Conservation (phyloP, 371 early-diverging fungal genomes). For the Dinochytrium kinnereticum region DNA sequence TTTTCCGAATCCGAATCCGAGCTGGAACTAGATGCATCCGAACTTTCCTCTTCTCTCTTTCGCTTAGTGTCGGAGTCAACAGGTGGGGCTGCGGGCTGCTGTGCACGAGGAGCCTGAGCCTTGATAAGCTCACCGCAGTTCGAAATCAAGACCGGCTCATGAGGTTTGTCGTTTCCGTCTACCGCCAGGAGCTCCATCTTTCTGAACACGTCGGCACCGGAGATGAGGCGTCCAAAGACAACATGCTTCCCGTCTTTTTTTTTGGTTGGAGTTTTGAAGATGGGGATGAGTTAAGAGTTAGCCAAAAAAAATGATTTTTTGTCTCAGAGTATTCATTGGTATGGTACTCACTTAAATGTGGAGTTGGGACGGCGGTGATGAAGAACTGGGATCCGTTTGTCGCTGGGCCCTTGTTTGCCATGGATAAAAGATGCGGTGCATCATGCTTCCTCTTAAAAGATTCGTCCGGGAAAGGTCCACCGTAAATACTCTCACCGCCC, state of each 20-base stretch:
- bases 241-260: constrained; percentile 83
- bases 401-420: constrained; percentile 82
- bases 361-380: constrained; percentile 41
- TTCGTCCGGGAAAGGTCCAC: constrained; percentile 49
- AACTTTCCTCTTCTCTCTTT: not conserved
- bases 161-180: constrained; percentile 41
- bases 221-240: constrained; percentile 80
- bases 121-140: constrained; percentile 47
- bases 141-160: constrained; percentile 36
- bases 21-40: constrained; percentile 3
- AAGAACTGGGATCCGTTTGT: constrained; percentile 76
- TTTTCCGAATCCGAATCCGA: constrained; percentile 25
- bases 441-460: constrained; percentile 74
- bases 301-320: too few species aligned
- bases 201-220: constrained; percentile 44
- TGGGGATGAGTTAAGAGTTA: too few species aligned
- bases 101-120: not conserved
- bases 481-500: constrained; percentile 68
- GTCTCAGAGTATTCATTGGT: too few species aligned
- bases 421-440: constrained; percentile 86
- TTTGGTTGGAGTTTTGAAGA: not conserved
- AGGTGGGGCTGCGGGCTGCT: constrained; percentile 4
- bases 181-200: constrained; percentile 43
- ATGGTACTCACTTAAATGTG: constrained; percentile 46
- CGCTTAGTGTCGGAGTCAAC: not conserved